Evolutionary conservation across 129 eudicot genomes (phyloP).

Genomic region (Escallonia herrerae): DNA sequence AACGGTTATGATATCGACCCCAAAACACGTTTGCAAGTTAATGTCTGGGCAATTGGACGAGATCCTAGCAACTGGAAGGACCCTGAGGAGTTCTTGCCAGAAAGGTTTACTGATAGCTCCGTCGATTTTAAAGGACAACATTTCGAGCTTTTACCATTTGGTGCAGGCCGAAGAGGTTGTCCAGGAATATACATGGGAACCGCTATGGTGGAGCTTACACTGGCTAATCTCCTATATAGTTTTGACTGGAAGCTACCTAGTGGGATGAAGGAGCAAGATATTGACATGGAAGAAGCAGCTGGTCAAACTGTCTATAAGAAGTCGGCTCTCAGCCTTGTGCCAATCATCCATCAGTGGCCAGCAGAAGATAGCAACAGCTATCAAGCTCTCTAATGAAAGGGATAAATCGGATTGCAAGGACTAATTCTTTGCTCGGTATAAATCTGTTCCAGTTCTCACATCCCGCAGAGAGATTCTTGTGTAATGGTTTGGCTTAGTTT

Average conservation of each 20-base stretch:
- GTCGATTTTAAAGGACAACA: neutral
- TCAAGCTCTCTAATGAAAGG: no score
- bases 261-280: constrained; percentile 1
- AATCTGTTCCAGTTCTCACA: no score
- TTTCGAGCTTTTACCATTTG: constrained; percentile 2
- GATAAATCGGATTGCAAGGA: no score
- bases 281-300: constrained; percentile 7
- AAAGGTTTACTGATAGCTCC: constrained; percentile 1
- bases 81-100: neutral
- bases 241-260: constrained; percentile 1
- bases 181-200: constrained; percentile 1
- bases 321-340: constrained; percentile 4
- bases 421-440: no score
- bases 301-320: constrained; percentile 3
- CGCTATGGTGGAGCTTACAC: neutral
- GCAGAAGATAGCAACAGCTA: neutral
- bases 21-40: neutral
- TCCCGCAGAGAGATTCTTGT: no score
- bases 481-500: no score
- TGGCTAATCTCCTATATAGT: neutral
- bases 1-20: neutral
- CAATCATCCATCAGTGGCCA: neutral
- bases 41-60: constrained; percentile 4
- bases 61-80: neutral
- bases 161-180: constrained; percentile 6